Evolutionary conservation across 805 yeast genomes (phyloP), one percentile per base, ranked within the genome.

Genomic region (Candida awuae): DNA sequence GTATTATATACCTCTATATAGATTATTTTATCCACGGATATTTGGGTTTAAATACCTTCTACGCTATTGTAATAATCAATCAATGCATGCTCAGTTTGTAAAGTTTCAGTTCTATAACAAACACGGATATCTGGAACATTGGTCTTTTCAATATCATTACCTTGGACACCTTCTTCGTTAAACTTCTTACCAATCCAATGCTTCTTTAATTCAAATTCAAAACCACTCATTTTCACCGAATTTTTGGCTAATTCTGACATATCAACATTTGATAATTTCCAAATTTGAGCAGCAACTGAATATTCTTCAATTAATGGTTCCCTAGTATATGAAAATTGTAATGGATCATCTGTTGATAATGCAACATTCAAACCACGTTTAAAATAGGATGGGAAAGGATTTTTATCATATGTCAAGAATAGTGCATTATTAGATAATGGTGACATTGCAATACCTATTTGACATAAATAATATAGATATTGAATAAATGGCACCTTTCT

Each of bases 301-400:
- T 88, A 92, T 61, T 92, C 98, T 61, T 92, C 98, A 50, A 92
- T 92, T 54, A 92, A 70, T 13, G 99, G 97, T 56, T 92, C 99
- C 54, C 94, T 78, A 23, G 99, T 92, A 64, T 87, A 92, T 0
- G 97, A 84, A 58, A 92, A 92, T 63, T 94, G 99, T 37, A 92
- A 69, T 6, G 99, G 99, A 66, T 92, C 99, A 62, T 92, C 99
- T 0, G 97, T 87, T 0, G 97, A 88, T 39, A 92, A 66, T 0
- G 97, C 86, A 29, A 92, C 96, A 54, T 90, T 90, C 58, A 92
- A 67, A 2, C 99, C 99, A 56, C 92, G 78, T 55, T 81, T 83
- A 71, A 90, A 94, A 59, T 86, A 92, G 47, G 75, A 70, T 46
- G 82, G 81, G 70, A 94, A 87, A 25, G 99, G 99, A 59, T 92